A percentile compares a stretch with the other conserved stretches of the same genome.
phyloP scores from a whole-genome alignment of 176 grass and related monocot genomes.

The Aegilops longissima region DNA sequence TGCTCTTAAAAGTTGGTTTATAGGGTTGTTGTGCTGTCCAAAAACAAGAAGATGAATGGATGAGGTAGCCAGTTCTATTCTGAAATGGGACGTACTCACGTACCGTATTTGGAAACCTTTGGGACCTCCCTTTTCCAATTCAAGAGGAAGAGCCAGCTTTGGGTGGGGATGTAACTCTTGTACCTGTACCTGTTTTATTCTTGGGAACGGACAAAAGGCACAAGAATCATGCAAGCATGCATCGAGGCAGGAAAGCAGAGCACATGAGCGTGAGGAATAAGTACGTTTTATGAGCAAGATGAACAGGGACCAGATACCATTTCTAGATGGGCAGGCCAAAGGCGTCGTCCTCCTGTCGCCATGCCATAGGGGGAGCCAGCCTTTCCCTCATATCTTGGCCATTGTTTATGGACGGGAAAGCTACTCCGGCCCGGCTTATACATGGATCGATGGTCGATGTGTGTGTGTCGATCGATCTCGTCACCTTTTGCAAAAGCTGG shows the following conservation, averaged over 20 bases:
- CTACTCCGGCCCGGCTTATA: neutral
- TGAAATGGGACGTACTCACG: constrained; percentile 16
- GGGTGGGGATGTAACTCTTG: neutral
- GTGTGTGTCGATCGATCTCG: neutral
- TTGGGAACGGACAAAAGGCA: constrained; percentile 19
- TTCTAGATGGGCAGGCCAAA: constrained; percentile 38
- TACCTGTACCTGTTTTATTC: neutral
- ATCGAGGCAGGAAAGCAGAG: neutral
- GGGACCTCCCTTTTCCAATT: constrained; percentile 17
- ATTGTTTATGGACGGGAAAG: constrained; percentile 35
- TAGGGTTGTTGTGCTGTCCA: neutral
- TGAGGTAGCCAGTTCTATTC: constrained; percentile 4
- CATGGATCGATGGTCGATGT: neutral
- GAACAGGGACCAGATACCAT: constrained; percentile 18
- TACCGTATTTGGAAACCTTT: constrained; percentile 22
- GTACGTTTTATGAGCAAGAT: neutral
- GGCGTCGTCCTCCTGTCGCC: constrained; percentile 31
- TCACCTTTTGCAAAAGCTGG: constrained; percentile 46
- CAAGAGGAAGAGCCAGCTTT: neutral
- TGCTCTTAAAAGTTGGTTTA: neutral
- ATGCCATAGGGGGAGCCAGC: constrained; percentile 20
- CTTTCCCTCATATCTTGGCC: constrained; percentile 30
- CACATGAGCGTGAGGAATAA: neutral
- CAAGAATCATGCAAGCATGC: constrained; percentile 11
- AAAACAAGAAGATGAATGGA: neutral